These are phyloP conservation scores for Arachnopeziza araneosa DNA, from an alignment of 2,329 filamentous ascomycete species.

Conservation along the genomic window DNA sequence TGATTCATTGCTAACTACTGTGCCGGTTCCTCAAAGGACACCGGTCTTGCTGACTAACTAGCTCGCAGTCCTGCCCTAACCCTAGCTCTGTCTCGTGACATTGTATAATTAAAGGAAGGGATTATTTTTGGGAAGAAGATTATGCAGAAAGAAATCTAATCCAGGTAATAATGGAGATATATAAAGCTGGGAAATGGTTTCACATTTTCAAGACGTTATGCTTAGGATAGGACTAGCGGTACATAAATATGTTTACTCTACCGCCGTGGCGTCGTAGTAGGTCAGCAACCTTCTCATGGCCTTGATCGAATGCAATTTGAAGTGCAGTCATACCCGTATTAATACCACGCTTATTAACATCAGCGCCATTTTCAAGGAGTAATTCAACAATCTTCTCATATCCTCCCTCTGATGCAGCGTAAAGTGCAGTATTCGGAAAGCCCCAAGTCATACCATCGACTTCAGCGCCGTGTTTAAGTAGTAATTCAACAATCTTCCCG, in stretches of 20 bases:
- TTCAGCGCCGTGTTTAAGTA: neutral
- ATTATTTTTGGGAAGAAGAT: too few relatives aligned
- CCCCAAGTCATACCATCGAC: conserved; percentile 16
- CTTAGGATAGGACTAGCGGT: neutral
- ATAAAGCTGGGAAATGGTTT: too few relatives aligned
- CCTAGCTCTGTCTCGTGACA: too few relatives aligned
- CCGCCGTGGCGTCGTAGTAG: neutral
- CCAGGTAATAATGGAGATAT: too few relatives aligned
- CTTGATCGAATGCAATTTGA: conserved; percentile 1
- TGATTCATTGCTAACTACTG: too few relatives aligned
- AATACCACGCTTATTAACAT: neutral
- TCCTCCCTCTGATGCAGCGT: neutral
- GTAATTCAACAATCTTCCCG: conserved; percentile 8
- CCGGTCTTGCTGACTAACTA: too few relatives aligned
- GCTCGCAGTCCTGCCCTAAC: too few relatives aligned
- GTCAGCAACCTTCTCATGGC: neutral
- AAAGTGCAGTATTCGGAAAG: neutral
- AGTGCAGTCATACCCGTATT: conserved; percentile 2
- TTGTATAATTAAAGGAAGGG: too few relatives aligned
- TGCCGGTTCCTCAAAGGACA: too few relatives aligned
- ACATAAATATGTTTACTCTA: too few relatives aligned
- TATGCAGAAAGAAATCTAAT: too few relatives aligned
- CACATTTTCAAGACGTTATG: too few relatives aligned
- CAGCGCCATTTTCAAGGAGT: conserved; percentile 5
- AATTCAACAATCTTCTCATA: conserved; percentile 6